Evolutionary conservation across 106 monocot genomes (phyloP), one percentile per base, ranked within the genome.

Genomic region (Phalaenopsis equestris): DNA sequence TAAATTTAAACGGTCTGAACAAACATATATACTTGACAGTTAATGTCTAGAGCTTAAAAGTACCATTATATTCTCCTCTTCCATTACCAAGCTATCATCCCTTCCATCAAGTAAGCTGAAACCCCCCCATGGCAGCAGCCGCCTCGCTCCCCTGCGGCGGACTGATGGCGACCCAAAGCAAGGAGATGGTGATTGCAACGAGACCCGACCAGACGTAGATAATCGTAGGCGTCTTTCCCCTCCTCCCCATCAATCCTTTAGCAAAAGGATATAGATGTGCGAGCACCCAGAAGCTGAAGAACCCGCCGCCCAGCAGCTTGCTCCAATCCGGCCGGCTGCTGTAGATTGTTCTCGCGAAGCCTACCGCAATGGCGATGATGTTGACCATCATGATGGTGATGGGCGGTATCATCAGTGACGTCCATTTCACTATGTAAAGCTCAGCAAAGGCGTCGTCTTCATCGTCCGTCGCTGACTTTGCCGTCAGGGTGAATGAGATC

Each of bases 241-340:
- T 79, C 19, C 79, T 19, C 10, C 79, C 79, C 79, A 79, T 79
- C 6, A 79, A 41, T 8, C 79, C 79, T 15, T 67, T 79, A 45
- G 41, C 17, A 30, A 47, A 68, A 3, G 79, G 79, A 17, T 79
- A 68, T 21, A 67, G 67, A 41, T 67, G 65, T 43, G 67, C 41
- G 16, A 79, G 43, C 43, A 79, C 79, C 79, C 65, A 79, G 64
- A 79, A 67, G 42, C 79, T 79, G 65, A 79, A 79, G 79, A 79
- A 79, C 37, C 65, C 42, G 12, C 79, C 79, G 19, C 79, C 79
- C 23, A 79, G 4, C 12, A 79, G 42, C 67, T 67, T 79, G 43
- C 79, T 79, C 79, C 79, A 67, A 19, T 67, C 41, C 21, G 79
- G 79, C 6, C 43, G 67, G 18, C n/a, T 14, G 43, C 79, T 68